A percentile compares a stretch with the other conserved stretches of the same genome.
Conservation (phyloP, 2,329 filamentous ascomycete genomes). For the Amylocarpus encephaloides region DNA sequence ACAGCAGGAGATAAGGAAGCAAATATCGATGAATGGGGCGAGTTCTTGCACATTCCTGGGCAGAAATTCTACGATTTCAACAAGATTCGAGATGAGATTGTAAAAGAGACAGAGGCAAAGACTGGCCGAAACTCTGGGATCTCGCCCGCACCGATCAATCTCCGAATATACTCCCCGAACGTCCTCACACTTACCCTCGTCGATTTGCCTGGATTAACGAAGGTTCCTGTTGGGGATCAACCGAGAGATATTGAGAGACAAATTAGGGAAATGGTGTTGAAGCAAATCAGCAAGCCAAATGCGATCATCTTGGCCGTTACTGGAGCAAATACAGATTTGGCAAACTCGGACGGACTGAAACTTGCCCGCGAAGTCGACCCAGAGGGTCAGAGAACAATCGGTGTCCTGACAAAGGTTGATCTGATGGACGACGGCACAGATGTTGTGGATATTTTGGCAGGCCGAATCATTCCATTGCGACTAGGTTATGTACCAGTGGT, state of each 20-base stretch:
- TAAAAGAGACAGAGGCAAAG: slow-evolving; percentile 92
- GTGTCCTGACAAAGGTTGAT: slow-evolving; percentile 97
- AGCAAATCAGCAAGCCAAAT: slow-evolving; percentile 97
- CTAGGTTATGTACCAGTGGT: slow-evolving; percentile 96
- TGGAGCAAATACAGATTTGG: slow-evolving; percentile 93
- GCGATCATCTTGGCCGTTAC: slow-evolving; percentile 97
- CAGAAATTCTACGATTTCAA: slow-evolving; percentile 98
- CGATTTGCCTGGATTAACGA: slow-evolving; percentile 92
- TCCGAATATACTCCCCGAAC: slow-evolving; percentile 97
- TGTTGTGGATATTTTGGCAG: slow-evolving; percentile 96
- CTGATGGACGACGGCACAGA: slow-evolving; percentile 98
- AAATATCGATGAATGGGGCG: slow-evolving; percentile 95
- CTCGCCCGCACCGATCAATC: slow-evolving; percentile 92
- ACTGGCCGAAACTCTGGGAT: slow-evolving; percentile 95
- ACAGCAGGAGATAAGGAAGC: slow-evolving; percentile 74
- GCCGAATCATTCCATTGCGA: slow-evolving; percentile 90
- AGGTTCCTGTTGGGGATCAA: slow-evolving; percentile 94
- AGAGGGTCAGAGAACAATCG: slow-evolving; percentile 94
- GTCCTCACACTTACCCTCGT: slow-evolving; percentile 95
- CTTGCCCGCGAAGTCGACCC: slow-evolving; percentile 94
- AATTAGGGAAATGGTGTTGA: slow-evolving; percentile 96
- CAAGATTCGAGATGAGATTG: slow-evolving; percentile 97
- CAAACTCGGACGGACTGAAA: slow-evolving; percentile 96
- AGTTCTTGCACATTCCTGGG: slow-evolving; percentile 95
- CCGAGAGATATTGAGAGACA: slow-evolving; percentile 94